Base-by-base conservation (phyloP, 2,329 filamentous ascomycete species). In the Bretziella fagacearum region DNA sequence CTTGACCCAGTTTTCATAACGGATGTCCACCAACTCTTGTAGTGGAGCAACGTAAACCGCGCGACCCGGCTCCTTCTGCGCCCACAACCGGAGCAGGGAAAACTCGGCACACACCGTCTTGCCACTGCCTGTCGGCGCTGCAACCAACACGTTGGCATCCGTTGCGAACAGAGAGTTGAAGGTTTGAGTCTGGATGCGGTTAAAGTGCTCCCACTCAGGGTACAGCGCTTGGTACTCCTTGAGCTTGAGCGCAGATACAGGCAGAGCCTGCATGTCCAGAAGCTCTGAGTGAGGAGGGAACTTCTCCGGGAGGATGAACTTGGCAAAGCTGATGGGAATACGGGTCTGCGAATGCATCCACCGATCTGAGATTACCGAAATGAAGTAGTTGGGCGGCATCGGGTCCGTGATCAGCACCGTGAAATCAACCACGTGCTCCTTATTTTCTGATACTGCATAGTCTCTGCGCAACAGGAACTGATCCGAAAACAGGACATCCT, bases 291-390 rank as follows among this genome's bases (percentile, higher is more conserved):
- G 89, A 33, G 91, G 79, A 25, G 87, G 87, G 61, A 98, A 98
- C 58, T 91, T 91, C 61, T 95, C 89, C 0, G 91, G 91, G 4
- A 98, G 71, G 36, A 94, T 82, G 23, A 98, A 70, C 60, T 95
- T 95, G 60, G 93, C 83, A 66, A 98, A 96, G 1, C 87, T 89
- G 2, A 98, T 81, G 0, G 89, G 81, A 46, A 98, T 68, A 59
- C 87, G 86, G 1, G 87, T 94, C 65, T 98, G 87, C 1, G 89
- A 85, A 59, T 94, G 85, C 85, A 98, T 95, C 91, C 91, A 98
- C 55, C 91, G 74, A 61, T 98, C 91, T 3, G 89, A 96, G 17
- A 95, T 66, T 32, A 98, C 75, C 0, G 86, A 91, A 56, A 98
- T 85, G 64, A 98, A 98, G 66, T 98, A 98, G 62, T 98, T 93